Evolutionary conservation across 495 filamentous ascomycete genomes (phyloP).

Genomic region (Penicilliopsis zonata): DNA sequence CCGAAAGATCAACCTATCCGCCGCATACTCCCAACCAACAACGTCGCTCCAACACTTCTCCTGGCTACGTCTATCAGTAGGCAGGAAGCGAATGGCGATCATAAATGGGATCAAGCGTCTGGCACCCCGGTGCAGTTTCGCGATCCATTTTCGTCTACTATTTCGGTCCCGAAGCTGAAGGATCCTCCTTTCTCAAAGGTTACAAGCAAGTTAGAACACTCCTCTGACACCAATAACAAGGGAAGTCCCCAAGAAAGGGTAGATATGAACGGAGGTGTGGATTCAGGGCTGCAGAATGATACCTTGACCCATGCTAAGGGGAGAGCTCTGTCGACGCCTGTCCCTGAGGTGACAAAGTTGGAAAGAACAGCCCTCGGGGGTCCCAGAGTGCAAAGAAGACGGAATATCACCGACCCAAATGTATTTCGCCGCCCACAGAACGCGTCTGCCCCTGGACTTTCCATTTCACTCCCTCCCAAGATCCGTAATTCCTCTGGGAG

Average conservation of each 20-base stretch:
- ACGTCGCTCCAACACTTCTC: constrained; percentile 25
- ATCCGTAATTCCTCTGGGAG: constrained; percentile 5
- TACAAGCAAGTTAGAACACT: background rate
- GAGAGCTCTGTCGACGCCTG: constrained; percentile 22
- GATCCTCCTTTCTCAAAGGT: background rate
- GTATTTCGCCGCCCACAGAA: constrained; percentile 23
- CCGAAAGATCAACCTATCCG: constrained; percentile 15
- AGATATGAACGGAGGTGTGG: constrained; percentile 9
- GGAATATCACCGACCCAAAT: constrained; percentile 32
- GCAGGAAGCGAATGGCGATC: constrained; percentile 4
- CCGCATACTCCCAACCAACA: constrained; percentile 14
- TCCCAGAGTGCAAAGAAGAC: constrained; percentile 14
- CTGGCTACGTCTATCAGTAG: constrained; percentile 23
- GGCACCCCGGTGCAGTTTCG: constrained; percentile 15
- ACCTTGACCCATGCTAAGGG: constrained; percentile 23
- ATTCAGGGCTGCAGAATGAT: constrained; percentile 12
- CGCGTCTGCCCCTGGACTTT: constrained; percentile 8
- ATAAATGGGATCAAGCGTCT: constrained; percentile 1
- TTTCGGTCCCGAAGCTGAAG: background rate
- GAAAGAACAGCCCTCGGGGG: constrained; percentile 14
- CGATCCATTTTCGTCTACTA: constrained; percentile 19
- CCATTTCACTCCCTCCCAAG: constrained; percentile 4
- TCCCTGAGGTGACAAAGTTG: constrained; percentile 11
- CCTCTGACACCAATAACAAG: background rate
- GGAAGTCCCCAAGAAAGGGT: constrained; percentile 12